Base-by-base conservation (phyloP, 2,329 filamentous ascomycete genomes). In the Fusarium protoensiforme region DNA sequence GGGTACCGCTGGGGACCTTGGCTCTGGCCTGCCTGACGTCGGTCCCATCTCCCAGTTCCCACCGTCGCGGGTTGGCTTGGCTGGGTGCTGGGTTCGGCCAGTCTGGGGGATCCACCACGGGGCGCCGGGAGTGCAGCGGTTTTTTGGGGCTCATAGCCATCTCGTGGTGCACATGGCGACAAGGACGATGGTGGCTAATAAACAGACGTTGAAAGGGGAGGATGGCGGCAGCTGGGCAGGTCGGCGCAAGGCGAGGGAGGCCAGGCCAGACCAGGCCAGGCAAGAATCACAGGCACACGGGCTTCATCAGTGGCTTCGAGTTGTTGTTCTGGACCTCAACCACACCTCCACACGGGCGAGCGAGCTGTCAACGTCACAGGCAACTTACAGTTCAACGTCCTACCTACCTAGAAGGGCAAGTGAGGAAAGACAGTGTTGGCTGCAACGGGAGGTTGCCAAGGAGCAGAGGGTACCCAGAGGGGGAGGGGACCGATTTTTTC, bases 71-170 rank as follows among this genome's bases (percentile, higher is more conserved):
- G 64, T 64, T 75, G 56, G 41, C 58, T 67, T 66, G 58, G 56
- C 68, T 73, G 69, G 65, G 64, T 65, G 73, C 69, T 61, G 64
- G 66, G 65, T 68, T 71, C 59, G 64, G 61, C 36, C 64, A 71
- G 71, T 68, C 68, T 57, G 60, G 68, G 58, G 68, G 56, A n/a
- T 35, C 72, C 72, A 72, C 60, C 56, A 69, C 39, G 69, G 62
- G 66, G 66, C 60, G 36, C 62, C 68, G 41, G 65, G 72, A 70
- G 58, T 39, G 29, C 35, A 69, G 56, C 53, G 65, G 41, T 51
- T 53, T 51, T 66, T 74, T 60, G 54, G 51, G 60, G 51, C 48
- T 39, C 36, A 59, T 51, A 29, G 63, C 38, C 41, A 70, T 63
- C 43, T 62, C 58, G 57, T 61, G 38, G 51, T 65, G 66, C 46